These are phyloP conservation scores for Pneumocystis canis DNA, from an alignment of 1,139 yeast genomes.

Conservation along the genomic window DNA sequence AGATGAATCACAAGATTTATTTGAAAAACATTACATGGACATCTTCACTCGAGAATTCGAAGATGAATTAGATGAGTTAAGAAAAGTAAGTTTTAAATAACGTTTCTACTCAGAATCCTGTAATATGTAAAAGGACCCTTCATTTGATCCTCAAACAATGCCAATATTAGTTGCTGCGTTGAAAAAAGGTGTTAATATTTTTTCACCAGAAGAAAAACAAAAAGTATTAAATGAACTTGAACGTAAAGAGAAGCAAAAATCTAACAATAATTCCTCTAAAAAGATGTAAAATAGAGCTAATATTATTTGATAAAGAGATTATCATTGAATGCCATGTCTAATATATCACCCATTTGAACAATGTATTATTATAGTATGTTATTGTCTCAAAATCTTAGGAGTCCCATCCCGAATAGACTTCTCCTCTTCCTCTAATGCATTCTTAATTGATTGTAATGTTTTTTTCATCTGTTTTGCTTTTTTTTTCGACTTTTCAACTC, in stretches of 20 bases:
- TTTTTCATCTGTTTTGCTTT: not conserved
- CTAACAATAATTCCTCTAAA: not conserved
- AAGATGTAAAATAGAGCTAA: too few species aligned
- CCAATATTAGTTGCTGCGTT: not conserved
- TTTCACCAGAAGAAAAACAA: not conserved
- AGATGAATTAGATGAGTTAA: not conserved
- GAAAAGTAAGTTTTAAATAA: not conserved
- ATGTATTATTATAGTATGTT: not conserved
- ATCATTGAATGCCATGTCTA: not conserved
- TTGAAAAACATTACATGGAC: not conserved
- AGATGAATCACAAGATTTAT: not conserved
- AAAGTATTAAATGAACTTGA: not conserved
- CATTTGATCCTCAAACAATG: not conserved
- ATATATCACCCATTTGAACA: not conserved
- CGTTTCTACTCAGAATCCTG: not conserved
- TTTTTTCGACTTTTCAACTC: not conserved
- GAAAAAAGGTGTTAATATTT: constrained; percentile 1
- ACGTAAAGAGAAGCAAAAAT: not conserved
- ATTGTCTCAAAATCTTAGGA: not conserved
- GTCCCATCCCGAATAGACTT: not conserved
- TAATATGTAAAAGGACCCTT: not conserved
- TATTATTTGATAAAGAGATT: too few species aligned
- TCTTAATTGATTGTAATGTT: not conserved
- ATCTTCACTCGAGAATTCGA: not conserved
- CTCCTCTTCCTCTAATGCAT: not conserved